Conservation (phyloP, 768 basidiomycete species). For the Dacryopinax spathularia region DNA sequence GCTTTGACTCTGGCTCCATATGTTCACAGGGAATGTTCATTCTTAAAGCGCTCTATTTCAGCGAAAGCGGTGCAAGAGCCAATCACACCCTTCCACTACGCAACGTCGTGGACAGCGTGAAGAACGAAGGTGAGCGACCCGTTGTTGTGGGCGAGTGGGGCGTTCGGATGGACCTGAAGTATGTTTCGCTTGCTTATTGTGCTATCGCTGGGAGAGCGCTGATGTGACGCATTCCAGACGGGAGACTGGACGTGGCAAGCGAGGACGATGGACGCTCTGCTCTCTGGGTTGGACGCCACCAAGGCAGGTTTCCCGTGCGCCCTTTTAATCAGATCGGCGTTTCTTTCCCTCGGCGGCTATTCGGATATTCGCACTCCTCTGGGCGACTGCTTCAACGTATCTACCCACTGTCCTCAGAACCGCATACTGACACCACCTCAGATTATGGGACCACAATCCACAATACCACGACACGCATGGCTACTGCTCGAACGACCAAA, state of each 20-base stretch:
- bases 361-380: too few relatives aligned
- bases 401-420: background rate
- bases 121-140: constrained; percentile 63
- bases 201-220: constrained; percentile 38
- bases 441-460: constrained; percentile 92
- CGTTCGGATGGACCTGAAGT: constrained; percentile 97
- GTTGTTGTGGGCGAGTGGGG: constrained; percentile 90
- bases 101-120: constrained; percentile 57
- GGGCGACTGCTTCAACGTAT: too few relatives aligned
- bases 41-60: constrained; percentile 72
- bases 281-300: constrained; percentile 62
- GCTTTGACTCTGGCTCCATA: too few relatives aligned
- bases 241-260: constrained; percentile 71
- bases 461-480: constrained; percentile 62
- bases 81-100: constrained; percentile 72
- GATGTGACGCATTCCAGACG: constrained; percentile 51
- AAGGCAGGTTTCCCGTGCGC: constrained; percentile 76
- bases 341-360: too few relatives aligned
- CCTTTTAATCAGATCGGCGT: too few relatives aligned
- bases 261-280: constrained; percentile 88
- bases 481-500: constrained; percentile 91
- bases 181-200: constrained; percentile 19
- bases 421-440: constrained; percentile 24
- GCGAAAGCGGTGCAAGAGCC: constrained; percentile 59
- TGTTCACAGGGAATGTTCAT: constrained; percentile 75